A percentile compares a stretch with the other conserved stretches of the same genome.
phyloP scores from a whole-genome alignment of 1,139 yeast species.

The Insectozyma bohioensis region DNA sequence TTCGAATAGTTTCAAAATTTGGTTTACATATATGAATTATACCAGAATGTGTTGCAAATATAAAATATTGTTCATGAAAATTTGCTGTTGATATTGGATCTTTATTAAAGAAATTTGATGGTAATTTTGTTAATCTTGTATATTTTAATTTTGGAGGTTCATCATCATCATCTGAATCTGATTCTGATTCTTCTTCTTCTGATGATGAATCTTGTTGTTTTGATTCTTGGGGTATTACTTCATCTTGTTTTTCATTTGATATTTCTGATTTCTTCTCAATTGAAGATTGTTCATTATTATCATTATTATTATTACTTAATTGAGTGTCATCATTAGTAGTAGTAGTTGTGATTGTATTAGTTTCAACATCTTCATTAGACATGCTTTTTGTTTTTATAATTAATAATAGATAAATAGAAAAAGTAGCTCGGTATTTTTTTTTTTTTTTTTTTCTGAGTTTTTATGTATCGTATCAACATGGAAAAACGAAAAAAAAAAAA shows the following conservation, averaged over 20 bases:
- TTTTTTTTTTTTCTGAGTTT: no score
- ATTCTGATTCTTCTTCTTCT: slow-evolving; percentile 25
- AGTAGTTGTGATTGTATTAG: no score
- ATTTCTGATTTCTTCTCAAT: neutral
- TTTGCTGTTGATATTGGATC: slow-evolving; percentile 78
- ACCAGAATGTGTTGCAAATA: slow-evolving; percentile 92
- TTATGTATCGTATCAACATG: no score
- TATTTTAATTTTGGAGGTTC: slow-evolving; percentile 79
- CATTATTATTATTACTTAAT: neutral
- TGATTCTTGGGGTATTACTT: slow-evolving; percentile 12
- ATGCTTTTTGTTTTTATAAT: no score
- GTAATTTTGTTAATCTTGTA: slow-evolving; percentile 62
- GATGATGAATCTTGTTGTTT: slow-evolving; percentile 23
- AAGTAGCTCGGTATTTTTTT: no score
- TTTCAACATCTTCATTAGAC: no score
- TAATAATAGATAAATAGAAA: no score
- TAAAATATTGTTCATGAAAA: slow-evolving; percentile 57
- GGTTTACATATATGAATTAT: slow-evolving; percentile 65
- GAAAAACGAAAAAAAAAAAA: slow-evolving; percentile 1
- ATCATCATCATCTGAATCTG: slow-evolving; percentile 41
- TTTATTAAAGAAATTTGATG: slow-evolving; percentile 62
- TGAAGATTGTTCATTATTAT: neutral
- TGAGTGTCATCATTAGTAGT: no score
- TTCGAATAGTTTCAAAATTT: slow-evolving; percentile 58
- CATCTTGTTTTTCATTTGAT: slow-evolving; percentile 2